Conservation (phyloP, 1,284 basidiomycete genomes). For the Sporisorium exsertum region DNA sequence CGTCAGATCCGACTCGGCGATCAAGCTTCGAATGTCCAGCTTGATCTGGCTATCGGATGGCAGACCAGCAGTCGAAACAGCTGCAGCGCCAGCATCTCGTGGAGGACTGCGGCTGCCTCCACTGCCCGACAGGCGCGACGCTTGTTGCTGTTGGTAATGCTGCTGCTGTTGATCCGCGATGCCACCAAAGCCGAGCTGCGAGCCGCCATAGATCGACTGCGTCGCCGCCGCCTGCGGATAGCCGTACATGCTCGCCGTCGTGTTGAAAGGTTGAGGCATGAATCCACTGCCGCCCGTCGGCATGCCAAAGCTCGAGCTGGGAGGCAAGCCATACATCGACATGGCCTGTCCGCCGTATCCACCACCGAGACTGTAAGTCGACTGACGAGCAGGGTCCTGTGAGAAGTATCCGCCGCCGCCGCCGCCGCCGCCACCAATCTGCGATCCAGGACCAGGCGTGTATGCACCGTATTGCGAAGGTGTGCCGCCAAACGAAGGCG, state of each 20-base stretch:
- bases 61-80: constrained; percentile 14
- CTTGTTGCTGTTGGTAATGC: constrained; percentile 14
- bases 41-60: constrained; percentile 62
- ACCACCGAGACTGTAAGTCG: constrained; percentile 52
- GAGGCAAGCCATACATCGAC: constrained; percentile 55
- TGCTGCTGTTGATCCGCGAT: constrained; percentile 12
- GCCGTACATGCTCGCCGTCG: constrained; percentile 49
- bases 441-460: constrained; percentile 30
- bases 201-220: constrained; percentile 52
- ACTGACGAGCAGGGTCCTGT: constrained; percentile 48
- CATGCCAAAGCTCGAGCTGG: constrained; percentile 36
- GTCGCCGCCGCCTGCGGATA: constrained; percentile 22
- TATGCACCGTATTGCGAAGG: constrained; percentile 44
- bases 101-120: constrained; percentile 32
- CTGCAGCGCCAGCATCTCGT: constrained; percentile 13
- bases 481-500: constrained; percentile 42
- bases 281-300: constrained; percentile 36
- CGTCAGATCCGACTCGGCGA: constrained; percentile 59
- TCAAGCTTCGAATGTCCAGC: constrained; percentile 58
- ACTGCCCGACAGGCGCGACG: constrained; percentile 13
- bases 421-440: constrained; percentile 21
- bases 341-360: constrained; percentile 56
- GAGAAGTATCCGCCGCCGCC: constrained; percentile 48
- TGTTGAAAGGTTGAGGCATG: constrained; percentile 49
- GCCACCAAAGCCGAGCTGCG: constrained; percentile 38